Base-by-base conservation (phyloP, 108 stramenopile species). In the Cylindrotheca closterium region DNA sequence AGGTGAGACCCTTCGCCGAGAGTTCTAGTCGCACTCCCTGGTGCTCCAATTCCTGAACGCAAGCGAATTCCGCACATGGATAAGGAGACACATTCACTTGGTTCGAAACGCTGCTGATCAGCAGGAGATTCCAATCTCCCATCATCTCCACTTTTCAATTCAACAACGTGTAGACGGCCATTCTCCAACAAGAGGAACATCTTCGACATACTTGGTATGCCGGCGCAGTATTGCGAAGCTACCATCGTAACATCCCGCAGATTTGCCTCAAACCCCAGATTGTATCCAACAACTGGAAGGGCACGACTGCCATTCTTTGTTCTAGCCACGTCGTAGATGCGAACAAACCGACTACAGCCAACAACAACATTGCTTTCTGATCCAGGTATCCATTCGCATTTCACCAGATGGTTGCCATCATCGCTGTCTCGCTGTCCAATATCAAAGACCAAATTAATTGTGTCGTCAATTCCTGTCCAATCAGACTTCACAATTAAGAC, bases 1-100 rank as follows among this genome's bases (percentile, higher is more conserved):
- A 91, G 58, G 54, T 58, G 61, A 26, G 68, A 68, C n/a, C 83
- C 88, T 63, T 89, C 88, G 24, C 88, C 88, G 24, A 89, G 71
- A 29, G 78, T 71, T 24, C 67, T 77, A 29, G 85, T 54, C 7
- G 71, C 65, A 23, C 78, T 65, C 24, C 80, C 77, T 47, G 52
- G 50, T 18, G 66, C n/a, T n/a, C 57, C 65, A 25, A 71, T 61
- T 25, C 70, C 53, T 3, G 69, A 71, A 23, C 73, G 65, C 18
- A 77, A 53, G 25, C 84, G 60, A 25, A 84, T 68, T 23, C 85
- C 85, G 30, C 65, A 73, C 26, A 71, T 78, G 18, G 88, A 73
- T 65, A 89, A 68, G 3, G 78, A 58, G 58, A 73, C 66, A 51
- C 51, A 70, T 22, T 58, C 62, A 55, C 62, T 70, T 4, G 49